phyloP scores from a whole-genome alignment of 805 yeast genomes.

The Suhomyces tanzawaensis region DNA sequence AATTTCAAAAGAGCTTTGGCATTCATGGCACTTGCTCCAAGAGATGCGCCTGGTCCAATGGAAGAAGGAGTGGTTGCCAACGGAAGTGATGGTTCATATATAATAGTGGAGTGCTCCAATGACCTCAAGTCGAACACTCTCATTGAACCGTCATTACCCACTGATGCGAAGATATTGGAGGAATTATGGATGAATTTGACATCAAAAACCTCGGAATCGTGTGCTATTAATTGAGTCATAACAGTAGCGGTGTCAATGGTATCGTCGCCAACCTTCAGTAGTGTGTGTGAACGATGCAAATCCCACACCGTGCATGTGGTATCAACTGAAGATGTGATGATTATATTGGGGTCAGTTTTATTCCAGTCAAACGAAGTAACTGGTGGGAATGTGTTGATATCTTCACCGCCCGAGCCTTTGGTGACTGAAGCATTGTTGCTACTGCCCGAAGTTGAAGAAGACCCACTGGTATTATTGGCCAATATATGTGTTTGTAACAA shows the following conservation, averaged over 20 bases:
- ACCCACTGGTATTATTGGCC: conserved; percentile 35
- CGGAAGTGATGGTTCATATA: conserved; percentile 68
- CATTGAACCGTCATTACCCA: conserved; percentile 93
- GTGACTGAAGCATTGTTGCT: conserved; percentile 30
- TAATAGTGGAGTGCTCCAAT: conserved; percentile 89
- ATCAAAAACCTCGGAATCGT: conserved; percentile 92
- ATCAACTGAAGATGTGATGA: conserved; percentile 86
- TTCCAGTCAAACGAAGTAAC: conserved; percentile 96
- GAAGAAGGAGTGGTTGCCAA: conserved; percentile 9
- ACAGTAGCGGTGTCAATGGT: conserved; percentile 55
- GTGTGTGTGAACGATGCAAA: conserved; percentile 38
- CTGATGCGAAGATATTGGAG: conserved; percentile 80
- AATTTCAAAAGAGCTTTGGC: conserved; percentile 68
- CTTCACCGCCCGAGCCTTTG: conserved; percentile 40
- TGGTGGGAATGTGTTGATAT: conserved; percentile 67
- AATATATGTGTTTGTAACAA: conserved; percentile 41
- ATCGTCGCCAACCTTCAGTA: conserved; percentile 1
- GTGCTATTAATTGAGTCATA: conserved; percentile 92
- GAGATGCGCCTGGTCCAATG: conserved; percentile 1
- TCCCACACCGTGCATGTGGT: conserved; percentile 99
- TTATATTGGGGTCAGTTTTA: conserved; percentile 58
- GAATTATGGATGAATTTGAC: conserved; percentile 78
- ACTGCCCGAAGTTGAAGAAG: conserved; percentile 11
- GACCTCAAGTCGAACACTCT: conserved; percentile 87
- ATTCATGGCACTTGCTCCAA: conserved; percentile 13